Evolutionary conservation across 116 monocot species (phyloP), one percentile per base, ranked within the genome.

Genomic region (Iris pallida): DNA sequence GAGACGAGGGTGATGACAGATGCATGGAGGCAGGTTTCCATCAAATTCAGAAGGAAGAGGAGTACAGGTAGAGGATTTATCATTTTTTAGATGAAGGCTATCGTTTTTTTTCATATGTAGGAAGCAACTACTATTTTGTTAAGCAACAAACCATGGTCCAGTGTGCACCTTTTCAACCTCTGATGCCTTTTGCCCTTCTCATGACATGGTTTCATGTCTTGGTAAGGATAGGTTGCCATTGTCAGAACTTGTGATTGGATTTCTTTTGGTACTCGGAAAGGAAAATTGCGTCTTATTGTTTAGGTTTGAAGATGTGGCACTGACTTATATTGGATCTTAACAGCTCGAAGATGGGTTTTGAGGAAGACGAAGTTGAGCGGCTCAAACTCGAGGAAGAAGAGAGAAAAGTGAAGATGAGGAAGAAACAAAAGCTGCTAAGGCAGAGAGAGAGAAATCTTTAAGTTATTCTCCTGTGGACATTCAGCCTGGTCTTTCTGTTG

Each of bases 11-110:
- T 13, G 92, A 95, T 47, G 89, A 82, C 51, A 84, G 86, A 64
- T 86, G 89, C 81, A 96, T 96, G 95, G 95, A 91, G 66, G 95
- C 84, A 40, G 91, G 82, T 65, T 95, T 95, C 68, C 81, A 84
- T 74, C 66, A 57, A 13, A 91, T 96, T 8, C 77, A 86, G 64
- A 79, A 69, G 49, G 96, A 96, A 66, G 96, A 95, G 51, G 47
- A 44, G 51, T 82, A 75, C 61, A 95, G 95, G 95, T 91, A 75
- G 2, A n/a, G 7, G 13, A 14, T 61, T n/a, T 43, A 2, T 40
- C 4, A 3, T 59, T 59, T 41, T 59, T 6, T 57, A 17, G 16
- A 18, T 55, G 17, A 16, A 5, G 1, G 16, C 20, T 9, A 10
- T 58, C 11, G 14, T 58, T 30, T 10, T 12, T 40, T 20, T 2